Evolutionary conservation across 495 filamentous ascomycete species (phyloP), one percentile per base, ranked within the genome.

Genomic region (Neurospora intermedia): DNA sequence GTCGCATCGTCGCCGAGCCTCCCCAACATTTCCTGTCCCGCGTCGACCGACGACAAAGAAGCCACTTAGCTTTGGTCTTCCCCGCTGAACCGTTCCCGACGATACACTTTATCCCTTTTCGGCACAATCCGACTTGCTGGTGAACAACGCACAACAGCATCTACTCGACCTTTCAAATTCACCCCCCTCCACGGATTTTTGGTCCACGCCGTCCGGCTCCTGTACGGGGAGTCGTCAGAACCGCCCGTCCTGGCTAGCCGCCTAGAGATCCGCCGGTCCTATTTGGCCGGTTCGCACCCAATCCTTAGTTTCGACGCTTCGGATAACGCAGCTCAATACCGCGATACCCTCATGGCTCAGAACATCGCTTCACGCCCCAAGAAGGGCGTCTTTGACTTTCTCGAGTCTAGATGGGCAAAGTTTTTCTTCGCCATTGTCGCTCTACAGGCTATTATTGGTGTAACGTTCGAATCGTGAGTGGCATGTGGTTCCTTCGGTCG

Each of bases 381-480:
- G 42, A 48, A 78, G 74, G 86, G 80, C 76, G 74, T 62, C 43
- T 89, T 91, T 85, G 94, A 93, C 76, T 84, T 90, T 75, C 89
- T 95, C 70, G 91, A 89, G 77, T 91, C 93, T 5, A 84, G 84
- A 76, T 99, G 96, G 96, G 93, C 94, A 4, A 96, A 94, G 89
- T 82, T 89, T 72, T 98, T 98, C 79, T 86, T 94, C 77, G 78
- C 90, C 74, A 84, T 92, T 46, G 89, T 94, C 41, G 80, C 90
- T 45, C 46, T 93, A 59, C 96, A 99, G 81, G 91, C 93, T 45
- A 80, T 91, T 41, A 88, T 95, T 69, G 90, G 91, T 41, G 86
- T 98, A 73, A 91, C 87, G 6, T 89, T 97, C 69, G 94, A 99
- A 88, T 87, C 89, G 93, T 98, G 88, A 79, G 94, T 86, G 69